Evolutionary conservation across 805 yeast species (phyloP).

Genomic region (Sungouiozyma intestinalis): DNA sequence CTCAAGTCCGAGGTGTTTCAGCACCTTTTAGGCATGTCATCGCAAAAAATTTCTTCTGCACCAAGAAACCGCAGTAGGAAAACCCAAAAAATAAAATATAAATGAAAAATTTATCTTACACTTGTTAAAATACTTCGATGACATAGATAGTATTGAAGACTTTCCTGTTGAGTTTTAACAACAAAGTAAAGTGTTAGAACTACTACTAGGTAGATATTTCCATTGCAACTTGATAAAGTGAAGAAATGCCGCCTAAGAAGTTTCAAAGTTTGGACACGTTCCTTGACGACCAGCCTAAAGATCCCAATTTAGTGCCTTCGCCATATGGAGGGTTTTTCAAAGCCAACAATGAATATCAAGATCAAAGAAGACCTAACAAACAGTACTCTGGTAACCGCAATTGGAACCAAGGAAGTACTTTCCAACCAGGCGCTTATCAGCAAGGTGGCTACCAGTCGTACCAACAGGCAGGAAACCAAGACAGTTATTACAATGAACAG

Average conservation of each 20-base stretch:
- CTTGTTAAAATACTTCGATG: no score
- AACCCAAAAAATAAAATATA: no score
- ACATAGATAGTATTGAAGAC: no score
- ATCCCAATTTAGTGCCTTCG: slow-evolving; percentile 22
- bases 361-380: slow-evolving; percentile 15
- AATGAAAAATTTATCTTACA: neutral
- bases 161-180: no score
- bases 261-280: slow-evolving; percentile 22
- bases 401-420: slow-evolving; percentile 9
- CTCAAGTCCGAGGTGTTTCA: neutral
- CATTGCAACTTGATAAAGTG: neutral
- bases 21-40: no score
- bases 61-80: neutral
- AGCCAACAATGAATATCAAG: slow-evolving; percentile 13
- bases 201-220: no score
- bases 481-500: slow-evolving; percentile 1
- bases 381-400: slow-evolving; percentile 5
- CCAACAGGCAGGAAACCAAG: slow-evolving; percentile 7
- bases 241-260: slow-evolving; percentile 8
- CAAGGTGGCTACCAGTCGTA: slow-evolving; percentile 10
- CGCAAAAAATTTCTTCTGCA: neutral
- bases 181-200: no score
- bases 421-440: slow-evolving; percentile 7
- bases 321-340: slow-evolving; percentile 28
- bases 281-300: slow-evolving; percentile 22